These are phyloP conservation scores for Lasiosphaeria miniovina DNA, from an alignment of 495 filamentous ascomycete species.

Conservation along the genomic window DNA sequence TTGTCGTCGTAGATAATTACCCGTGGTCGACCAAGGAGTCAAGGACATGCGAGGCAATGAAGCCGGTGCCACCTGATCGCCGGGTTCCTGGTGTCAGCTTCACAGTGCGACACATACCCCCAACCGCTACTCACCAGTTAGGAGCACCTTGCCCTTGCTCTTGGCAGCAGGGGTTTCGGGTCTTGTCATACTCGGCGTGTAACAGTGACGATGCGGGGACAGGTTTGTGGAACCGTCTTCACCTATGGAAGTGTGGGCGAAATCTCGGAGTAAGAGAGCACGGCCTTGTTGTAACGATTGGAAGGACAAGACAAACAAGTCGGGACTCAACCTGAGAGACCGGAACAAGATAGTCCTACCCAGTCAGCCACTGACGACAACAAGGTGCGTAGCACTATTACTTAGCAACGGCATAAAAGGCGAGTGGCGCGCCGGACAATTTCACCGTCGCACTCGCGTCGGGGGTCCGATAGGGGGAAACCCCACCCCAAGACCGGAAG, in stretches of 20 bases:
- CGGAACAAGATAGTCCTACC: no score
- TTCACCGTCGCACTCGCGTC: background rate
- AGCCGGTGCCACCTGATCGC: slow-evolving; percentile 37
- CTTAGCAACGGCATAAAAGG: background rate
- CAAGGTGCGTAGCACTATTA: no score
- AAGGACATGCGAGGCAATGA: slow-evolving; percentile 42
- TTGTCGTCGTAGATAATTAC: slow-evolving; percentile 4
- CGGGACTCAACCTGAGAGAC: no score
- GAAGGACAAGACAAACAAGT: no score
- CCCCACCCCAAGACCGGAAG: background rate
- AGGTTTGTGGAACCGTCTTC: background rate
- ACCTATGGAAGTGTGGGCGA: background rate
- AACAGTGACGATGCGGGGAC: background rate
- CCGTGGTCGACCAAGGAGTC: slow-evolving; percentile 32
- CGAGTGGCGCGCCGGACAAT: background rate
- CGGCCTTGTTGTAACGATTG: no score
- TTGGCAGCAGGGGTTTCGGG: background rate
- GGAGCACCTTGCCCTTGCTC: slow-evolving; percentile 25
- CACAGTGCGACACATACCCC: no score
- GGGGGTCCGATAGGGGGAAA: background rate
- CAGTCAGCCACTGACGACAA: no score
- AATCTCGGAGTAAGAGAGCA: no score
- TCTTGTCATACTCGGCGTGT: slow-evolving; percentile 4
- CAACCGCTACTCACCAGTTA: slow-evolving; percentile 23
- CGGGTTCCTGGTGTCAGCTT: background rate